Base-by-base conservation (phyloP, 345 rosid species). In the Rhodomyrtus tomentosa region DNA sequence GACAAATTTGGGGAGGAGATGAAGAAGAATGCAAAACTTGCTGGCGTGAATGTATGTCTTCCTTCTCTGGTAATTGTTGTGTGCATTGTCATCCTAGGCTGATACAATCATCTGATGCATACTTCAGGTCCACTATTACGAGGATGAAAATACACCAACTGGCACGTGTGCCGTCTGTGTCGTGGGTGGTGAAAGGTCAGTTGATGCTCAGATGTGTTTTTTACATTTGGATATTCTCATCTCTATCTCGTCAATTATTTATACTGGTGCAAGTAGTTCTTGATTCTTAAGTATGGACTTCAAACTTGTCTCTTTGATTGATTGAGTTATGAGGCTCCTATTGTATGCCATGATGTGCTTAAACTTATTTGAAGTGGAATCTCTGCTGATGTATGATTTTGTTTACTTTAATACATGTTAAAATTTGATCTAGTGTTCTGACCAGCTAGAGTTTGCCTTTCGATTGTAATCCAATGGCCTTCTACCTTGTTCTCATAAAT, bases 81-180 rank as follows among this genome's bases (percentile, higher is more conserved):
- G 36, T 0, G 54, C 52, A 0, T 68, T 68, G 24, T 18, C 45
- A 68, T 68, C 79, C 79, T 36, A 68, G 4, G 79, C 45, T 68
- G 79, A 18, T 68, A 45, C 45, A 80, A 20, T 36, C 21, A 56
- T 50, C 29, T 72, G 49, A 38, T n/a, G 15, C 27, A 50, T 53
- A 55, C 27, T 54, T 15, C 74, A 95, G 98, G 98, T 95, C 20
- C 98, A 93, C 50, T 97, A 97, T 87, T 90, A 90, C 5, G 98
- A 94, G 92, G 98, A 97, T 88, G 98, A 93, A 85, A 32, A 93
- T 87, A 86, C 95, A 36, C 89, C 95, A 62, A 97, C 98, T 0
- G 99, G 99, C 86, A 95, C 99, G 24, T 97, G 99, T 86, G 98
- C 93, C 81, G 98, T 95, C 85, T 97, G 98, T 91, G 98, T 97